Conservation (phyloP, 1,284 basidiomycete species). For the Marasmius sp. region DNA sequence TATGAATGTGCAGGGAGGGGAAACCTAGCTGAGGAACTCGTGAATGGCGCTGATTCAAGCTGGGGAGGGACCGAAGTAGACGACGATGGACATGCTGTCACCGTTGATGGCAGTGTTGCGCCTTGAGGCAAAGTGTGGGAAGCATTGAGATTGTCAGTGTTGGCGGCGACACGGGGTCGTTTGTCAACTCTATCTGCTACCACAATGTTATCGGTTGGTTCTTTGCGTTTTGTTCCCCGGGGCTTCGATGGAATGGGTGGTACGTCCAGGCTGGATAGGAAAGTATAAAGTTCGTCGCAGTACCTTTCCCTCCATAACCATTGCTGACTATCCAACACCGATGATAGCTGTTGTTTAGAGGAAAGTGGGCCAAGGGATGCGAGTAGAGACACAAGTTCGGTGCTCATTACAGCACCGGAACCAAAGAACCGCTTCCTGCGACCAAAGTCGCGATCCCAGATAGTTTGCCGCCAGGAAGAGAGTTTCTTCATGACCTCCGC, state of each 20-base stretch:
- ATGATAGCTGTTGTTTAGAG: background rate
- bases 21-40: background rate
- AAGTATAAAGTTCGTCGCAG: slow-evolving; percentile 6
- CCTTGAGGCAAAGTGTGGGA: background rate
- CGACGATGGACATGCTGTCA: background rate
- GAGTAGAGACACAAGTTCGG: slow-evolving; percentile 5
- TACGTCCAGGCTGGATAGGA: slow-evolving; percentile 1
- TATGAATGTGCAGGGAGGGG: background rate
- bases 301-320: slow-evolving; percentile 6
- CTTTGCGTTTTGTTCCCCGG: background rate
- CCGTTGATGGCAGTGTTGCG: background rate
- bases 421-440: background rate
- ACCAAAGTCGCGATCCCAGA: background rate
- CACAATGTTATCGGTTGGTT: background rate
- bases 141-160: background rate
- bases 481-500: background rate
- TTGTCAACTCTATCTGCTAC: background rate
- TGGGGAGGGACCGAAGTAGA: background rate
- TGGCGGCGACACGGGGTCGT: background rate
- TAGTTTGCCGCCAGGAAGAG: background rate
- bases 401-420: background rate
- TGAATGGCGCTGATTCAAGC: background rate
- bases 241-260: background rate
- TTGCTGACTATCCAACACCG: slow-evolving; percentile 3
- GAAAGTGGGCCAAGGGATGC: slow-evolving; percentile 10